A percentile compares a stretch with the other conserved stretches of the same genome.
Evolutionary conservation across 2,329 filamentous ascomycete genomes (phyloP).

Genomic region (Aotearoamyces nothofagi): DNA sequence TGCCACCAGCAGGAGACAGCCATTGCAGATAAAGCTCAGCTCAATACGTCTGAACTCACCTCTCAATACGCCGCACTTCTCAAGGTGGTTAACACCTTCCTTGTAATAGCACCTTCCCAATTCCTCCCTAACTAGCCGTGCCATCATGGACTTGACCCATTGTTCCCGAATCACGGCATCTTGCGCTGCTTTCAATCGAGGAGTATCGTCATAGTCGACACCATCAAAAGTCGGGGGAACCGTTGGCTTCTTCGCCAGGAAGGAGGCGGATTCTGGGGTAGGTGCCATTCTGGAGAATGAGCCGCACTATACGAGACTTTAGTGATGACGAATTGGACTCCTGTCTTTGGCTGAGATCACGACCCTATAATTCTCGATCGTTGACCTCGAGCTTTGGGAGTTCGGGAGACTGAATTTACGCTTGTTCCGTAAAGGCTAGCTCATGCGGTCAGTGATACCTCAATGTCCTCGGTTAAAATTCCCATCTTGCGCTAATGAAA

Average conservation of each 20-base stretch:
- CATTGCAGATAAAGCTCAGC: no score
- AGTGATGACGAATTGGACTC: no score
- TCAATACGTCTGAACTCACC: no score
- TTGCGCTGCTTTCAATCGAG: constrained; percentile 66
- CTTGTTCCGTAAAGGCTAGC: no score
- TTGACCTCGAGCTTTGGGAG: no score
- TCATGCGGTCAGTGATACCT: no score
- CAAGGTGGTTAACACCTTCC: constrained; percentile 75
- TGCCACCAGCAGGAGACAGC: no score
- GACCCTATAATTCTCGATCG: no score
- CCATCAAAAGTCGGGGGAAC: constrained; percentile 75
- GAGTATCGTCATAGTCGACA: constrained; percentile 74
- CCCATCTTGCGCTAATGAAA: no score
- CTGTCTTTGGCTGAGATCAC: no score
- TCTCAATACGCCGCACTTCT: constrained; percentile 72
- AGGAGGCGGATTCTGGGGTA: constrained; percentile 67
- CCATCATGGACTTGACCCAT: constrained; percentile 87
- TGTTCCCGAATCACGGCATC: constrained; percentile 73
- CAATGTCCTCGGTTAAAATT: no score
- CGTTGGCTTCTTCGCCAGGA: constrained; percentile 71
- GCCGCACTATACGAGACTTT: constrained; percentile 4
- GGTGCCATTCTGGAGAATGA: constrained; percentile 38
- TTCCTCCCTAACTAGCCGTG: constrained; percentile 66
- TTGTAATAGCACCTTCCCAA: constrained; percentile 73
- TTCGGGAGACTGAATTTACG: no score